phyloP scores from a whole-genome alignment of 345 rosid species.

The Moringa oleifera region DNA sequence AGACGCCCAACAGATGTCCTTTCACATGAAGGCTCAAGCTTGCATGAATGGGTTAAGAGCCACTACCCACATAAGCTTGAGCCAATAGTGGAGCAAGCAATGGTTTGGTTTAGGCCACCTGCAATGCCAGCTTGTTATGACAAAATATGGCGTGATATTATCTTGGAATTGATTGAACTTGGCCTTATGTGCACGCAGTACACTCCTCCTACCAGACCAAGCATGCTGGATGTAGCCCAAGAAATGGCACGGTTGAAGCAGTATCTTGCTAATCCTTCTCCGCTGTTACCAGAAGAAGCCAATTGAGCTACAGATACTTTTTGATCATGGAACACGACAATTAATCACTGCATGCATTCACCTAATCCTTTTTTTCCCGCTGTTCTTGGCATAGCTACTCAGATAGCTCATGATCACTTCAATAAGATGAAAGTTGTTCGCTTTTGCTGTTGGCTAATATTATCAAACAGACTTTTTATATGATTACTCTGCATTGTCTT shows the following conservation, averaged over 20 bases:
- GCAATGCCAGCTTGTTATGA: slow-evolving; percentile 23
- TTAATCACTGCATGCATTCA: slow-evolving; percentile 13
- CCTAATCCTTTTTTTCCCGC: slow-evolving; percentile 12
- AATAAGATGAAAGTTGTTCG: too few species aligned
- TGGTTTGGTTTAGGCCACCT: slow-evolving; percentile 33
- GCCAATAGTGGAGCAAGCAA: slow-evolving; percentile 51
- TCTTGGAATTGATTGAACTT: slow-evolving; percentile 70
- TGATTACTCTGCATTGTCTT: too few species aligned
- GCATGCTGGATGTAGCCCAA: slow-evolving; percentile 66
- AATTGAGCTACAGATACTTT: slow-evolving; percentile 15
- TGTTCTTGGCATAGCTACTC: too few species aligned
- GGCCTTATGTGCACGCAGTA: slow-evolving; percentile 78
- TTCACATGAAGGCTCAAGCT: slow-evolving; percentile 54
- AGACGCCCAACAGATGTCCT: slow-evolving; percentile 63
- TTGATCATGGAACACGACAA: slow-evolving; percentile 2
- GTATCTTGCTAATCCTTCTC: slow-evolving; percentile 42
- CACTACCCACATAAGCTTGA: slow-evolving; percentile 63
- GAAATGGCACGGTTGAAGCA: slow-evolving; percentile 79
- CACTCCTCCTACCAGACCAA: slow-evolving; percentile 74
- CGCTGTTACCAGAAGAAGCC: slow-evolving; percentile 23
- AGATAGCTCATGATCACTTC: too few species aligned
- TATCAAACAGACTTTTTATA: too few species aligned
- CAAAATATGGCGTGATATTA: slow-evolving; percentile 47
- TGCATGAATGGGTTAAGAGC: slow-evolving; percentile 73
- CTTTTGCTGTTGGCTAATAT: too few species aligned